Percentiles rank a stretch among this genome's conserved stretches.
Conservation (phyloP, 164 flowering plant species). For the Paratinospora sagittata region DNA sequence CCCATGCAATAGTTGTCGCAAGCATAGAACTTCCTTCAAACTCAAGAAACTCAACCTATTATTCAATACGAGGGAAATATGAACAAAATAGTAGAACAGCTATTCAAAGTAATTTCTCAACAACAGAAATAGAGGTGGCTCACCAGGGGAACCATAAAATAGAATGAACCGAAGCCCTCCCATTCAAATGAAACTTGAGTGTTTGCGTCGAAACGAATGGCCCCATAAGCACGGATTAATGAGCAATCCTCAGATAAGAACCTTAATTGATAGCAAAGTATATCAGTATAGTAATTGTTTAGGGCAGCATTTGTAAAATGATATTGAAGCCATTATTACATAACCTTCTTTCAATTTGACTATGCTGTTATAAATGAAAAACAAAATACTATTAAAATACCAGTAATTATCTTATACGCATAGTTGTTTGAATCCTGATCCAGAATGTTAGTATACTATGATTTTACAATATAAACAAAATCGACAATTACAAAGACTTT, state of each 20-base stretch:
- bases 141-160: constrained; percentile 91
- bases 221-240: constrained; percentile 89
- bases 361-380: no score
- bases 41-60: constrained; percentile 94
- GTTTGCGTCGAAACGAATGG: constrained; percentile 78
- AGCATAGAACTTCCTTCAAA: constrained; percentile 79
- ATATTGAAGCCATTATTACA: no score
- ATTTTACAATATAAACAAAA: no score
- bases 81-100: not conserved
- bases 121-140: constrained; percentile 11
- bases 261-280: constrained; percentile 27
- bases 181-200: constrained; percentile 64
- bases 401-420: no score
- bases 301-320: not conserved
- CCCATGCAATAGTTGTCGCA: constrained; percentile 87
- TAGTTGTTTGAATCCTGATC: no score
- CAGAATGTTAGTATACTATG: no score
- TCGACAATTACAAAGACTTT: not conserved
- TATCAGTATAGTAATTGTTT: not conserved
- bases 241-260: constrained; percentile 76
- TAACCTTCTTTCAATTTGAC: no score
- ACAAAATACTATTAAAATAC: no score
- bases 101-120: no score
- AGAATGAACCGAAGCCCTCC: constrained; percentile 83
- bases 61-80: constrained; percentile 25